Evolutionary conservation across 2,329 filamentous ascomycete genomes (phyloP).

Genomic region (Colletotrichum tanaceti): DNA sequence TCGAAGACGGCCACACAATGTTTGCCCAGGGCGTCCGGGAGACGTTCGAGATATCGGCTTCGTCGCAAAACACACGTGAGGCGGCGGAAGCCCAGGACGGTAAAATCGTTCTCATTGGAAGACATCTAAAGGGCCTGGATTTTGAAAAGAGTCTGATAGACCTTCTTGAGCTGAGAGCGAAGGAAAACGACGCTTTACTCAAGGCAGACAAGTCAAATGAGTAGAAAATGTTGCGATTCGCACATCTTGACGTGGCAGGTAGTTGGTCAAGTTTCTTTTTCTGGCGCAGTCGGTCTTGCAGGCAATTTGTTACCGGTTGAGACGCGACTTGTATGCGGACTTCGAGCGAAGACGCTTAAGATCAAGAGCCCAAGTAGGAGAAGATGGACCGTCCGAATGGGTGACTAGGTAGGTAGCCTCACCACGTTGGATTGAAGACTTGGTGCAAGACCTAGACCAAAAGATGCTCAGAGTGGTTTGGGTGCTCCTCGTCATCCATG

Average conservation of each 20-base stretch:
- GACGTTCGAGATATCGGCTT: slow-evolving; percentile 90
- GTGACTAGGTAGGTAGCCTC: not conserved
- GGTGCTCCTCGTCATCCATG: not conserved
- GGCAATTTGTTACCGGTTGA: not conserved
- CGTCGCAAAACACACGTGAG: slow-evolving; percentile 49
- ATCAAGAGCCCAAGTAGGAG: not conserved
- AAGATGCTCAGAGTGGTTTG: not conserved
- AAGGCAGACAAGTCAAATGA: not conserved
- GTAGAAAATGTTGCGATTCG: not conserved
- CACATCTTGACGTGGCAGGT: not conserved
- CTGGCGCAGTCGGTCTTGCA: not conserved
- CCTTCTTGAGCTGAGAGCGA: not conserved
- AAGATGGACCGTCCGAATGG: not conserved
- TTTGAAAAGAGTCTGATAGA: slow-evolving; percentile 60
- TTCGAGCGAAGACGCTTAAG: not conserved
- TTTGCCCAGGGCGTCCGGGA: slow-evolving; percentile 93
- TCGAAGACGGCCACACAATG: slow-evolving; percentile 73
- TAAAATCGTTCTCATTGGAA: slow-evolving; percentile 74
- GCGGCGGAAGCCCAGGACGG: slow-evolving; percentile 52
- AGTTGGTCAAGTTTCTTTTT: not conserved
- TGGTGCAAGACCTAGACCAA: too few species aligned
- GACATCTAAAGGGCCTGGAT: slow-evolving; percentile 62
- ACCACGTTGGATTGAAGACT: not conserved
- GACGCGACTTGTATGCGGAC: too few species aligned
- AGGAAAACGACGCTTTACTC: not conserved